Conservation (phyloP, 2,329 filamentous ascomycete species). For the Camillea tinctor region DNA sequence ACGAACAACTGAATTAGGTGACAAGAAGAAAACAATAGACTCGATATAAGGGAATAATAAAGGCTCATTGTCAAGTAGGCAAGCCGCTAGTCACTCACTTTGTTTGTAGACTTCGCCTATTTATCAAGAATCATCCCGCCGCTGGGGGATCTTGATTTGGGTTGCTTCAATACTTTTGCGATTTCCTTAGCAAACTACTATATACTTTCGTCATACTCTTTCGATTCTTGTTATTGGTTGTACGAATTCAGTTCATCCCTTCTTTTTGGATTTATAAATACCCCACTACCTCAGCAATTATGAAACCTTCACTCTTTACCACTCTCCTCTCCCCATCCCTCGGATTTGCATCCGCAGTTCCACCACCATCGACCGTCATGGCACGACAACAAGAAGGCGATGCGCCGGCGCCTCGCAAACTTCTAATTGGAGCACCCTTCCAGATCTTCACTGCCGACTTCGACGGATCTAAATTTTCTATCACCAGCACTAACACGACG, state of each 20-base stretch:
- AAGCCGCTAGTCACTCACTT: no score
- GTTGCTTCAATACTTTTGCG: neutral
- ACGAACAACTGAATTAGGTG: neutral
- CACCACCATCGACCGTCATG: conserved; percentile 12
- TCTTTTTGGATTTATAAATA: neutral
- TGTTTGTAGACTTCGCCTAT: neutral
- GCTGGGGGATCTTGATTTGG: neutral
- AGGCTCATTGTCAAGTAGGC: no score
- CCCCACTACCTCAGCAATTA: conserved; percentile 7
- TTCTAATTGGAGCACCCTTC: conserved; percentile 42
- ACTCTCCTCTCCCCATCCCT: conserved; percentile 26
- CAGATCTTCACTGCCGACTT: conserved; percentile 43
- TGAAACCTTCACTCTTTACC: conserved; percentile 18
- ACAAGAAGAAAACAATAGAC: no score
- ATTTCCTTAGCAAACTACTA: neutral
- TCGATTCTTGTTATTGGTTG: neutral
- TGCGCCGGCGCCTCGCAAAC: conserved; percentile 21
- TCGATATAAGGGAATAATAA: no score
- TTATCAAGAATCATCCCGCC: neutral
- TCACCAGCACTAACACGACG: conserved; percentile 35
- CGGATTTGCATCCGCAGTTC: conserved; percentile 25
- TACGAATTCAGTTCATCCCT: no score
- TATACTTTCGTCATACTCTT: neutral
- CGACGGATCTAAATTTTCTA: conserved; percentile 39
- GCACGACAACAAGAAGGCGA: conserved; percentile 10